These are phyloP conservation scores for Naumovozyma castellii DNA, from an alignment of 805 yeast genomes.

Conservation along the genomic window DNA sequence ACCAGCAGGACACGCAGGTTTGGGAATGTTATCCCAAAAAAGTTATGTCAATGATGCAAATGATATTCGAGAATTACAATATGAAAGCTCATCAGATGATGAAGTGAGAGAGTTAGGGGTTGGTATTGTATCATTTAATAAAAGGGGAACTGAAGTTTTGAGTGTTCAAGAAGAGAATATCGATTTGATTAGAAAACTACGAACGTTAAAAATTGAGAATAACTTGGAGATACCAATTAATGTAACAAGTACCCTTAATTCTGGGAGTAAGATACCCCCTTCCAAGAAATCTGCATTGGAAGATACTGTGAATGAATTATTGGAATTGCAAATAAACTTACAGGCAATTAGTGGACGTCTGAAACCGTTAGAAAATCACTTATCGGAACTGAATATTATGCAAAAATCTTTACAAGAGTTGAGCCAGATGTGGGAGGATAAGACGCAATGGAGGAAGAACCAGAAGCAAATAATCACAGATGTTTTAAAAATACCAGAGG, in stretches of 20 bases:
- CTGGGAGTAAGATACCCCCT: neutral
- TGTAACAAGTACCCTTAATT: neutral
- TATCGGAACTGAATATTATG: neutral
- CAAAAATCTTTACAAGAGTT: neutral
- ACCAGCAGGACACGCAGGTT: constrained; percentile 55
- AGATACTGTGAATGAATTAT: neutral
- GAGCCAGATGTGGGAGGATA: neutral
- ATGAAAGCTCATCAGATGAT: constrained; percentile 14
- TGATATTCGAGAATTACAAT: constrained; percentile 11
- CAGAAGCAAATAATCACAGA: neutral
- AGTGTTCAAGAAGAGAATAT: neutral
- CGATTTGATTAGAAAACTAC: constrained; percentile 1
- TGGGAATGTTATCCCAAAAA: constrained; percentile 48
- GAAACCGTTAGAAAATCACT: constrained; percentile 2
- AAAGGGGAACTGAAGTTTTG: constrained; percentile 3
- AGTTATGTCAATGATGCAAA: constrained; percentile 20
- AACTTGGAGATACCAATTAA: neutral
- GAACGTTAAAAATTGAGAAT: constrained; percentile 1
- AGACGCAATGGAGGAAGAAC: neutral
- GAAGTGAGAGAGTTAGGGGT: neutral
- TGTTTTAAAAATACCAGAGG: constrained; percentile 4
- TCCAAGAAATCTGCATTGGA: neutral
- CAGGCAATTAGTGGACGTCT: neutral
- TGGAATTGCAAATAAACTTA: neutral
- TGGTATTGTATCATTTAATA: constrained; percentile 6